phyloP scores from a whole-genome alignment of 2,329 filamentous ascomycete genomes.

The Biscogniauxia mediterranea region DNA sequence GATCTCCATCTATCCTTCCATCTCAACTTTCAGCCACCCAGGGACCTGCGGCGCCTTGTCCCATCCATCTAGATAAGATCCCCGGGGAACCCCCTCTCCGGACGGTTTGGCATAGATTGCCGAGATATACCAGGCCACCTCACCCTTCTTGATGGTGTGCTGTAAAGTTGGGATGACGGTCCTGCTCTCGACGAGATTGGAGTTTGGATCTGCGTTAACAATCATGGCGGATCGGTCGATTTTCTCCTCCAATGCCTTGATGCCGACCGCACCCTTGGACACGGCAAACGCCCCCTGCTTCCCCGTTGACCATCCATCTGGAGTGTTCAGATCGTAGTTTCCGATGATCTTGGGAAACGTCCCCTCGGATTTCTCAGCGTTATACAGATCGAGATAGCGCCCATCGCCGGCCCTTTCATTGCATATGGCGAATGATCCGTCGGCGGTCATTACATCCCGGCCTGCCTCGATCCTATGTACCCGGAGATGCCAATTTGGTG shows the following conservation, averaged over 20 bases:
- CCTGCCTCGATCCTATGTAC: slow-evolving; percentile 57
- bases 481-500: slow-evolving; percentile 69
- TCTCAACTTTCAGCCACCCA: slow-evolving; percentile 56
- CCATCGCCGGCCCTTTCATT: slow-evolving; percentile 50
- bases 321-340: slow-evolving; percentile 57
- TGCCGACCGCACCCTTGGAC: slow-evolving; percentile 55
- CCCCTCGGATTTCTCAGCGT: slow-evolving; percentile 45
- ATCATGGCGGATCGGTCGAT: slow-evolving; percentile 55
- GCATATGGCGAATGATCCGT: slow-evolving; percentile 71
- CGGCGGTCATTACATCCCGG: slow-evolving; percentile 66
- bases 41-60: slow-evolving; percentile 56
- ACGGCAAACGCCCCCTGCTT: slow-evolving; percentile 54
- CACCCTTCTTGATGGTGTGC: slow-evolving; percentile 55
- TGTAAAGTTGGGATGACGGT: slow-evolving; percentile 71
- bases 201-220: slow-evolving; percentile 76
- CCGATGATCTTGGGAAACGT: slow-evolving; percentile 56
- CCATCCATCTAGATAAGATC: slow-evolving; percentile 61
- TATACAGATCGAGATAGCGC: slow-evolving; percentile 50
- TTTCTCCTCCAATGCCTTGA: slow-evolving; percentile 49
- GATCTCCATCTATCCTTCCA: slow-evolving; percentile 29
- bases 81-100: slow-evolving; percentile 48
- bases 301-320: slow-evolving; percentile 52
- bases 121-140: slow-evolving; percentile 65
- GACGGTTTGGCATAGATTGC: slow-evolving; percentile 70
- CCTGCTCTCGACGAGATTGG: slow-evolving; percentile 70